Base-by-base conservation (phyloP, 106 monocot genomes). In the Dendrobium catenatum region DNA sequence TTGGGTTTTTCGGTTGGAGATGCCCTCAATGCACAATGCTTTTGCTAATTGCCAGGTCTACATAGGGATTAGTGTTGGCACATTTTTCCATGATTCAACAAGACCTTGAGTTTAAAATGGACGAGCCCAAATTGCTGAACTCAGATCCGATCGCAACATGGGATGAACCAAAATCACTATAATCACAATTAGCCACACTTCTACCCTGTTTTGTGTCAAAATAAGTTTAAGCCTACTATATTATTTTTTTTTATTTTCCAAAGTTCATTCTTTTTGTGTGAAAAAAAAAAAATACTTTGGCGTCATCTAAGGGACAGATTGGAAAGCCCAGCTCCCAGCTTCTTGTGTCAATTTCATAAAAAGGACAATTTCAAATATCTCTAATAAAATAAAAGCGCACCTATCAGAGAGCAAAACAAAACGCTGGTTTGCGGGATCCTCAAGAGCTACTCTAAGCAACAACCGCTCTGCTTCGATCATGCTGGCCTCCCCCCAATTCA, bases 331-430 rank as follows among this genome's bases (percentile, higher is more conserved):
- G 13, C 11, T 70, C 33, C 33, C 70, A 37, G 37, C 70, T 70
- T 70, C 70, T 5, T 2, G 37, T 37, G 33, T 0, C 29, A 13
- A 22, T 70, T 70, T 37, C 37, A 76, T 5, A 76, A 44, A 47
- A 76, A 76, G 76, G 27, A 70, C 31, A 70, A 16, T 37, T 70
- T 33, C 70, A 11, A 70, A 3, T 70, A 37, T 33, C 15, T 9
- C 70, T 17, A 70, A 2, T 42, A 44, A 77, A 77, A 77, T 26
- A 77, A 47, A 66, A 68, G 17, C 48, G 2, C 80, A 98, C 98
- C 93, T 92, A 61, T 98, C 98, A 31, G 98, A 98, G 22, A 98
- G 72, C 83, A 98, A 87, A 81, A 89, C 87, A 82, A 98, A 98
- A 3, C 89, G 89, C 70, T 95, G 95, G 86, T 98, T 98, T 5